Evolutionary conservation across 805 yeast species (phyloP).

Genomic region (Barnettozyma populi): DNA sequence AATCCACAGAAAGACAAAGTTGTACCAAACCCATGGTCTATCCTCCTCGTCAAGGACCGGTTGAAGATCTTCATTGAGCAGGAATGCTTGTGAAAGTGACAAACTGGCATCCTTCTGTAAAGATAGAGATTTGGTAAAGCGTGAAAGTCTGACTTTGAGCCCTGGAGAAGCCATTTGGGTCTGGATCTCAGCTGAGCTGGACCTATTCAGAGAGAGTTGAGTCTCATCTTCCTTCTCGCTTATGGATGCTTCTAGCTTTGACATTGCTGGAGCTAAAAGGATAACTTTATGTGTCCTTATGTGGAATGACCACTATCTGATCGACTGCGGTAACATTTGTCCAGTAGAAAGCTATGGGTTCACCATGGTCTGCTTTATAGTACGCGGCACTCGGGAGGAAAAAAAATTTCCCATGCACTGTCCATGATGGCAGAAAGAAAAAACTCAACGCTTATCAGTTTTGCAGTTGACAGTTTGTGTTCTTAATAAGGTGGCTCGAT

Average conservation of each 20-base stretch:
- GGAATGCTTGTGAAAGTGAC: slow-evolving; percentile 54
- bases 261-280: not conserved
- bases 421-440: not conserved
- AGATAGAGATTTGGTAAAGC: slow-evolving; percentile 10
- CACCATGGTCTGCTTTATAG: no score
- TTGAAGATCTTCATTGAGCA: slow-evolving; percentile 67
- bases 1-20: slow-evolving; percentile 76
- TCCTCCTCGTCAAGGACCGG: slow-evolving; percentile 67
- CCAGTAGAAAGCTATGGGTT: no score
- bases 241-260: not conserved
- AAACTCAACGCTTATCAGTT: no score
- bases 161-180: not conserved
- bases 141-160: not conserved
- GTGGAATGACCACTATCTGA: not conserved
- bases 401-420: not conserved
- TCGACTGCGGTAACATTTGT: not conserved
- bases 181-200: not conserved
- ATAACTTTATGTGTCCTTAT: not conserved
- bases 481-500: not conserved
- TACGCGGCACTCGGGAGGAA: not conserved
- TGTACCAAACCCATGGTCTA: slow-evolving; percentile 82
- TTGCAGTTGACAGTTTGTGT: not conserved
- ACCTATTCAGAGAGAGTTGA: no score
- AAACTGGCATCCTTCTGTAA: slow-evolving; percentile 27
- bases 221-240: not conserved